phyloP scores from a whole-genome alignment of 352 stramenopile species.

The Phytophthora sojae region DNA sequence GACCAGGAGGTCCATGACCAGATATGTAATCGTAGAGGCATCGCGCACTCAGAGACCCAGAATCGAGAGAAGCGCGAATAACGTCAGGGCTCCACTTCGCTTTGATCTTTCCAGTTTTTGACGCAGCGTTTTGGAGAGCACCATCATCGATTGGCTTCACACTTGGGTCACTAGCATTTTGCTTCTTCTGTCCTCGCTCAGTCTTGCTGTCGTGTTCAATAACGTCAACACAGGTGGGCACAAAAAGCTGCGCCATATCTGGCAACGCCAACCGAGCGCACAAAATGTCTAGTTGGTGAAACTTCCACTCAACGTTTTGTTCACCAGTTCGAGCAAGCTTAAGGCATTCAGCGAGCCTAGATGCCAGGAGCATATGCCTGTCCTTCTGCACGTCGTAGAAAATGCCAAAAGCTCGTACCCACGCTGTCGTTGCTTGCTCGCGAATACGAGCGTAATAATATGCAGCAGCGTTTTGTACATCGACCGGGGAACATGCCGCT shows the following conservation, averaged over 20 bases:
- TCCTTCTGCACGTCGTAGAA: conserved; percentile 79
- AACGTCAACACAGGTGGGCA: conserved; percentile 71
- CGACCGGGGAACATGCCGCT: conserved; percentile 35
- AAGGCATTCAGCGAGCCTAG: conserved; percentile 67
- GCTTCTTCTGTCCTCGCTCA: conserved; percentile 36
- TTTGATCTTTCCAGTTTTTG: conserved; percentile 69
- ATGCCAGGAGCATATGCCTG: conserved; percentile 60
- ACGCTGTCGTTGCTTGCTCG: conserved; percentile 76
- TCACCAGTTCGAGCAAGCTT: conserved; percentile 40
- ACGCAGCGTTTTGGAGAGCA: conserved; percentile 63
- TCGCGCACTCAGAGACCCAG: conserved; percentile 66
- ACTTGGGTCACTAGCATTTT: conserved; percentile 32
- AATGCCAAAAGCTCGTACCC: conserved; percentile 74
- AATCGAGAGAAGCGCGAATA: conserved; percentile 66
- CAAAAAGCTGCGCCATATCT: conserved; percentile 82
- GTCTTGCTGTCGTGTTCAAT: conserved; percentile 50
- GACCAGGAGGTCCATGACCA: conserved; percentile 57
- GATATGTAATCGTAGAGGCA: conserved; percentile 78
- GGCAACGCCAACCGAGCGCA: conserved; percentile 78
- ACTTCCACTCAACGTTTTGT: conserved; percentile 57
- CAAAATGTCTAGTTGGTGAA: conserved; percentile 81
- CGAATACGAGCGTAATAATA: conserved; percentile 64
- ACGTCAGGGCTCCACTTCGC: conserved; percentile 67
- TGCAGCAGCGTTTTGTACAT: conserved; percentile 53
- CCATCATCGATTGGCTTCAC: conserved; percentile 70